Base-by-base conservation (phyloP, 495 filamentous ascomycete species). In the Recurvomyces mirabilis region DNA sequence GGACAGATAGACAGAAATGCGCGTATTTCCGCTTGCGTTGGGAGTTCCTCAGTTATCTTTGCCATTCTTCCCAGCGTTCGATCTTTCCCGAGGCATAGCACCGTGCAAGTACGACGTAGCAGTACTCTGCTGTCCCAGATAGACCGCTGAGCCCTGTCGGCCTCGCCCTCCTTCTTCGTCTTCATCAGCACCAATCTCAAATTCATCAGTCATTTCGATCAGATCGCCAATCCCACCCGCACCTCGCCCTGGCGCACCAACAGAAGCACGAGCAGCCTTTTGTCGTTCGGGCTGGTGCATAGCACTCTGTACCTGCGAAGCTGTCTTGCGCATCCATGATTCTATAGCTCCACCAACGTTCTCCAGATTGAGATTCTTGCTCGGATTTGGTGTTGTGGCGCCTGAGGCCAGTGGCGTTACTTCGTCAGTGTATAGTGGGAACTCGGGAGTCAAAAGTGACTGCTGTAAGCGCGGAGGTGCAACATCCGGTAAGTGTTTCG, bases 311-410 rank as follows among this genome's bases (percentile, higher is more conserved):
- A 68, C 69, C 52, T 74, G 75, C 1, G 70, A 73, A 28, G 81
- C 84, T 42, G 89, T 74, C 49, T 81, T 85, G 32, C 87, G 69
- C 50, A 95, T 70, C 86, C 91, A 98, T 5, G 79, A 77, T 61
- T 95, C 89, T 22, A 98, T 73, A 11, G 79, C 82, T 11, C 82
- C 79, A 0, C 87, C 87, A 1, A 93, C 77, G 41, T 86, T 82
- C 53, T 94, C 88, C 5, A 96, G 60, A 1, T 78, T 69, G 1
- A 61, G 29, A 2, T 55, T 55, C 38, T 17, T 28, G 19, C 29
- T 33, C 21, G 36, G 29, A 42, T 41, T 53, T 38, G 36, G 53
- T 14, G 34, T 59, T 38, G 41, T 41, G 28, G 41, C 54, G 35
- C 38, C 58, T 59, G 67, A 52, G 63, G 62, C 17, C 65, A 17